phyloP scores from a whole-genome alignment of 2,329 filamentous ascomycete genomes.

The Cladosporium sphaerospermum region DNA sequence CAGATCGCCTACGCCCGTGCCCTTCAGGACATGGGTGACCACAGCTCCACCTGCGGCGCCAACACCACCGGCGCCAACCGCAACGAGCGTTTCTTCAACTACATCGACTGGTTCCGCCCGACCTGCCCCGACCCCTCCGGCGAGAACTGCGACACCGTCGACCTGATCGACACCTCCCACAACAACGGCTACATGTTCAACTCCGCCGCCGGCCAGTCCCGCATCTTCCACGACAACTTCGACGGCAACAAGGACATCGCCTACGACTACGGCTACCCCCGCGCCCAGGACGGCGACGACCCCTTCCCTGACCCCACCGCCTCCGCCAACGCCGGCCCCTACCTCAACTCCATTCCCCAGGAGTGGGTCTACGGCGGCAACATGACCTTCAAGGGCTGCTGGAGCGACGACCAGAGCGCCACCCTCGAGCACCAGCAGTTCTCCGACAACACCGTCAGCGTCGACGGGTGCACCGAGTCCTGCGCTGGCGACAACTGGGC shows the following conservation, averaged over 20 bases:
- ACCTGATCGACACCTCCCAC: constrained; percentile 27
- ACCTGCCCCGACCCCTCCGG: constrained; percentile 20
- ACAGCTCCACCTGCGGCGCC: constrained; percentile 26
- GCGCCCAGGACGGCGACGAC: constrained; percentile 26
- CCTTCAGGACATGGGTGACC: constrained; percentile 28
- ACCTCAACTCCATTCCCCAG: constrained; percentile 9
- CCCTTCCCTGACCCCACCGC: constrained; percentile 6
- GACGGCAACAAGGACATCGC: constrained; percentile 24
- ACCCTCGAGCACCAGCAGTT: constrained; percentile 21
- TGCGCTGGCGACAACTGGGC: constrained; percentile 26
- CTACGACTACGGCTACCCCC: constrained; percentile 30
- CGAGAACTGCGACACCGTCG: constrained; percentile 27
- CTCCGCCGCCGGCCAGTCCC: constrained; percentile 26
- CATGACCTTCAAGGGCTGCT: constrained; percentile 33
- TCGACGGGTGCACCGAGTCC: constrained; percentile 25
- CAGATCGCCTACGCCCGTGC: constrained; percentile 31
- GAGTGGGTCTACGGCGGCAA: constrained; percentile 21
- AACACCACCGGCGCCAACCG: constrained; percentile 28
- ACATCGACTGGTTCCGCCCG: constrained; percentile 28
- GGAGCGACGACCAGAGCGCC: constrained; percentile 22
- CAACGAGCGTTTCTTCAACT: constrained; percentile 34
- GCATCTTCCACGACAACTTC: constrained; percentile 32
- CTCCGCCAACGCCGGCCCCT: not conserved
- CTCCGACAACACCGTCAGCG: constrained; percentile 20
- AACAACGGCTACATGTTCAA: constrained; percentile 30